Evolutionary conservation across 2,329 filamentous ascomycete genomes (phyloP).

Genomic region (Capronia coronata): DNA sequence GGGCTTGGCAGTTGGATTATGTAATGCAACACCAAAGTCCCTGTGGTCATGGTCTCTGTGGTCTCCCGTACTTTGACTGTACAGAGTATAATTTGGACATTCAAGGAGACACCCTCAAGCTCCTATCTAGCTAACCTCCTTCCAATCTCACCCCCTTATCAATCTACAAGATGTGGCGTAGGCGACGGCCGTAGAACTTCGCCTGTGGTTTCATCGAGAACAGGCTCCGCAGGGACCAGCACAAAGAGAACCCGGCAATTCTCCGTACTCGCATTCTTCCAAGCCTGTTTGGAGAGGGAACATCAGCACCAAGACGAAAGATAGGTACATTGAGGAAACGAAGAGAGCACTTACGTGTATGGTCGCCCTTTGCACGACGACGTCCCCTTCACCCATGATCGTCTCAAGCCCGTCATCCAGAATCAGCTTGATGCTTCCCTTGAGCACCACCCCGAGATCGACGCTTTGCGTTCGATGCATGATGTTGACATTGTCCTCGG

Average conservation of each 20-base stretch:
- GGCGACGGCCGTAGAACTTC: conserved; percentile 15
- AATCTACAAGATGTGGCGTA: conserved; percentile 5
- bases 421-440: conserved; percentile 30
- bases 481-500: conserved; percentile 20
- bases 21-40: too few species aligned
- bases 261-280: conserved; percentile 21
- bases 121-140: too few species aligned
- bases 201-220: conserved; percentile 20
- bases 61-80: too few species aligned
- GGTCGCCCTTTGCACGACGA: conserved; percentile 30
- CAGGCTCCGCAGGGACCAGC: conserved; percentile 22
- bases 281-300: conserved; percentile 11
- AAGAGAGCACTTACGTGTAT: conserved; percentile 19
- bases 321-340: neutral
- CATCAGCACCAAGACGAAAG: neutral
- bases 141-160: neutral
- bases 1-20: neutral
- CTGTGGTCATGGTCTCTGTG: too few species aligned
- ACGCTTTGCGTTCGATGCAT: conserved; percentile 28
- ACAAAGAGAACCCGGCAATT: conserved; percentile 26
- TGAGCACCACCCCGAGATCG: conserved; percentile 33
- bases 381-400: conserved; percentile 28
- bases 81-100: too few species aligned
- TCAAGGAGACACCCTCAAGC: too few species aligned
- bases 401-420: conserved; percentile 31